Evolutionary conservation across 225 moss, liverwort and hornwort species (phyloP), one percentile per base, ranked within the genome.

Genomic region (Ulota crispa): DNA sequence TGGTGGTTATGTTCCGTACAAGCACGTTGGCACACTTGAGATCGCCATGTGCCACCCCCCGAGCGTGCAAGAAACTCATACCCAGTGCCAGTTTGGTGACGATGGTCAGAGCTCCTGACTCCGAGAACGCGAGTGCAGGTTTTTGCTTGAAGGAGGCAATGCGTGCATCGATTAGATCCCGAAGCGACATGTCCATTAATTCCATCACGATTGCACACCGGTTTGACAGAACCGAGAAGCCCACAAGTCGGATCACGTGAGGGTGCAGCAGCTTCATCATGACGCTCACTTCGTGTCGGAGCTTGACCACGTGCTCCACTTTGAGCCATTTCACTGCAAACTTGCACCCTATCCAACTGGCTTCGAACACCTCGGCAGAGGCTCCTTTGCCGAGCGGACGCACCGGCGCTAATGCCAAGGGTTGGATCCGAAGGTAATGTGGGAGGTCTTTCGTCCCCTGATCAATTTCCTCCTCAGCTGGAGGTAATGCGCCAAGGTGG

Each of bases 321-420:
- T 78, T 80, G 43, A 85, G 61, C 85, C 82, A 84, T 71, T 85
- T 88, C 74, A 88, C 80, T 32, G 80, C 80, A 73, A 80, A 85
- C 69, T 45, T 83, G 73, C 85, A 88, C 31, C 85, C 88, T 62
- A 80, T 72, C 82, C 82, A 80, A 39, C 61, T 77, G 4, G 68
- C 77, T 70, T 55, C 83, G 4, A 21, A 85, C 0, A 88, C 85
- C 60, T 64, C 65, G 4, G 83, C 80, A 45, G 83, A 83, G 21
- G 76, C 55, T 78, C 83, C 88, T 14, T 0, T 20, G 7, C 80
- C 72, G 1, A 83, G 53, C 16, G 0, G 0, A 5, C 23, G 66
- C 28, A 20, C 19, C 5, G 72, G 72, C 69, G 63, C 34, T 59
- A 80, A 64, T 8, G 27, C 32, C 1, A 18, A 21, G 26, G 78